Evolutionary conservation across 768 basidiomycete species (phyloP), one percentile per base, ranked within the genome.

Genomic region (Russula vinacea): DNA sequence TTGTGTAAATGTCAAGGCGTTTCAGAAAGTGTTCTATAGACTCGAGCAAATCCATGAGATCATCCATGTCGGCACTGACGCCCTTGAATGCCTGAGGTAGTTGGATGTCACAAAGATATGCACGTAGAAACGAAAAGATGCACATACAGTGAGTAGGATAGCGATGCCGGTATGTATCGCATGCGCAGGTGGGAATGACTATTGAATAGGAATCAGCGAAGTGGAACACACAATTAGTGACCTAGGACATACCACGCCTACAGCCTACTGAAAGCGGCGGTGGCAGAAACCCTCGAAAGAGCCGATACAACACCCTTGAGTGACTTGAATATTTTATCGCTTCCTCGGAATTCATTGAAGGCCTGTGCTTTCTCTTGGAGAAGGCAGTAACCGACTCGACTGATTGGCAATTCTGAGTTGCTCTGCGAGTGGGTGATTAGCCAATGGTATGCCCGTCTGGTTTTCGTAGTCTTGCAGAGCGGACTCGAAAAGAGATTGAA

Each of bases 201-300:
- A 19, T 45, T 1, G 44, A 22, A 45, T 8, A 45, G 35, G 78
- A 87, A 29, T 42, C 17, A 42, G 40, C 17, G 6, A 42, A 5
- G 40, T 42, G 14, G 40, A 17, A 42, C 35, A 35, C 17, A 17
- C 19, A 19, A 19, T 44, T 6, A 17, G 42, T 44, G 5, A 5
- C 17, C 17, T 19, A 3, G 11, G n/a, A 54, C 52, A 14, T 54
- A 54, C 52, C 32, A 54, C 8, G 35, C 19, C n/a, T 19, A 54
- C 4, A 37, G 19, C 11, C 4, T 22, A 19, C 52, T 9, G 35
- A 54, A 33, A 7, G 3, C 13, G 10, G 52, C 35, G 0, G 10
- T 5, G 51, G 51, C 33, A 5, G 33, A 54, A 54, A 54, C 6
- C 16, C 32, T 35, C 0, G 13, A 37, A 6, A 54, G 10, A n/a